These are phyloP conservation scores for Porogramme epimiltina DNA, from an alignment of 1,284 basidiomycete genomes.

Conservation along the genomic window DNA sequence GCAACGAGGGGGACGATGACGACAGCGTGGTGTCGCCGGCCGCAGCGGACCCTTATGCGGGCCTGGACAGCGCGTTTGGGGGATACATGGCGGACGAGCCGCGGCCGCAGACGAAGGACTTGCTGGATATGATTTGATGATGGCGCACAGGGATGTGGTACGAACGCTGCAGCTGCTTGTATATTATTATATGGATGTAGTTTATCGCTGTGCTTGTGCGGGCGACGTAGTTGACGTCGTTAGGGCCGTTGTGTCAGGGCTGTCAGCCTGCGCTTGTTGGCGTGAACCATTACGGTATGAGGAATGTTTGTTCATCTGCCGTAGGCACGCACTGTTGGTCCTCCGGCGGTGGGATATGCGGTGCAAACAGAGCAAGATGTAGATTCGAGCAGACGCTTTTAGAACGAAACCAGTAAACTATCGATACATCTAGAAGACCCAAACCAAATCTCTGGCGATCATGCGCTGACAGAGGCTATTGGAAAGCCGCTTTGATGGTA, in stretches of 20 bases:
- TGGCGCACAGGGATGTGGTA: too few relatives aligned
- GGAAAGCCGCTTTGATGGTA: slow-evolving; percentile 40
- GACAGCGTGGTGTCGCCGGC: slow-evolving; percentile 25
- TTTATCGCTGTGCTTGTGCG: slow-evolving; percentile 5
- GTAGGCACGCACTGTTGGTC: too few relatives aligned
- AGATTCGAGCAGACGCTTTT: too few relatives aligned
- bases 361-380: too few relatives aligned
- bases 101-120: slow-evolving; percentile 44
- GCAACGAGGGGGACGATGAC: slow-evolving; percentile 33
- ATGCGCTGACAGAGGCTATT: slow-evolving; percentile 16
- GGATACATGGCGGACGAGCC: slow-evolving; percentile 67
- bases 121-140: slow-evolving; percentile 23
- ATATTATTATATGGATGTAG: slow-evolving; percentile 17
- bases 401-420: too few relatives aligned
- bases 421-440: too few relatives aligned
- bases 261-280: too few relatives aligned
- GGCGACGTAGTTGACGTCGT: not conserved
- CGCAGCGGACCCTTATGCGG: slow-evolving; percentile 70
- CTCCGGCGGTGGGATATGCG: too few relatives aligned
- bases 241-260: too few relatives aligned
- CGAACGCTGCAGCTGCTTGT: slow-evolving; percentile 8
- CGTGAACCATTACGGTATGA: too few relatives aligned
- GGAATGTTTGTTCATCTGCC: too few relatives aligned
- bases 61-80: slow-evolving; percentile 71
- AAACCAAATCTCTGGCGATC: too few relatives aligned